These are phyloP conservation scores for Chaetomium strumarium DNA, from an alignment of 2,329 filamentous ascomycete genomes.

Conservation along the genomic window DNA sequence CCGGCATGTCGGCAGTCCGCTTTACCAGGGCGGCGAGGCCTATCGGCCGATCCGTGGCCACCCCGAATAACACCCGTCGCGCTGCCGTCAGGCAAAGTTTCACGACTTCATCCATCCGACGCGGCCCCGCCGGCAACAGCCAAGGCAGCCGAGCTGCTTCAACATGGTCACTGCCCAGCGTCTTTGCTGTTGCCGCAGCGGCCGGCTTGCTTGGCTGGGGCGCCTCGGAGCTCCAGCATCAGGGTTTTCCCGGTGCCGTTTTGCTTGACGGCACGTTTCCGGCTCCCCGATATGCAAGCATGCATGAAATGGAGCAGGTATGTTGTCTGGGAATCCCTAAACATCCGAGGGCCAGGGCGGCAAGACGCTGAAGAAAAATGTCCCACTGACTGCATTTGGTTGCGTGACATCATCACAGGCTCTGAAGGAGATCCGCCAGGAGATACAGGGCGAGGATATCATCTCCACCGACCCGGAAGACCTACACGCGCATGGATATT, in stretches of 20 bases:
- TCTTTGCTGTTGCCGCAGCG: conserved; percentile 35
- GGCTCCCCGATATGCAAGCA: conserved; percentile 35
- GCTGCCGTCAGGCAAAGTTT: conserved; percentile 21
- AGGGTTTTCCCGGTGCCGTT: conserved; percentile 23
- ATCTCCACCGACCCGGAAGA: conserved; percentile 60
- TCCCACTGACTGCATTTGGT: neutral
- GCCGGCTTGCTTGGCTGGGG: conserved; percentile 40
- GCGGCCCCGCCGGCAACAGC: conserved; percentile 10
- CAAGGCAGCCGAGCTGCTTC: conserved; percentile 16
- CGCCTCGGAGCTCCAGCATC: conserved; percentile 29
- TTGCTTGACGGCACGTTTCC: conserved; percentile 26
- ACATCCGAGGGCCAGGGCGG: neutral
- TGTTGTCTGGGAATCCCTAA: conserved; percentile 8
- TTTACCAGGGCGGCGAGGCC: conserved; percentile 28
- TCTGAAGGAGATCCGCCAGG: conserved; percentile 47
- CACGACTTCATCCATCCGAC: conserved; percentile 20
- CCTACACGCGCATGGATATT: conserved; percentile 57
- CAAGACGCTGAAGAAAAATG: neutral
- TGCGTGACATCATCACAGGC: conserved; percentile 33
- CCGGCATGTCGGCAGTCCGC: conserved; percentile 29
- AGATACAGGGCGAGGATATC: conserved; percentile 45
- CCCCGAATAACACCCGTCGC: conserved; percentile 12
- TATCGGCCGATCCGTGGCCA: conserved; percentile 23
- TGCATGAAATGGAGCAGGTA: conserved; percentile 40
- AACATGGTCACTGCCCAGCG: conserved; percentile 30